These are phyloP conservation scores for Nitzschia sp. DNA, from an alignment of 108 stramenopile species.

Conservation along the genomic window DNA sequence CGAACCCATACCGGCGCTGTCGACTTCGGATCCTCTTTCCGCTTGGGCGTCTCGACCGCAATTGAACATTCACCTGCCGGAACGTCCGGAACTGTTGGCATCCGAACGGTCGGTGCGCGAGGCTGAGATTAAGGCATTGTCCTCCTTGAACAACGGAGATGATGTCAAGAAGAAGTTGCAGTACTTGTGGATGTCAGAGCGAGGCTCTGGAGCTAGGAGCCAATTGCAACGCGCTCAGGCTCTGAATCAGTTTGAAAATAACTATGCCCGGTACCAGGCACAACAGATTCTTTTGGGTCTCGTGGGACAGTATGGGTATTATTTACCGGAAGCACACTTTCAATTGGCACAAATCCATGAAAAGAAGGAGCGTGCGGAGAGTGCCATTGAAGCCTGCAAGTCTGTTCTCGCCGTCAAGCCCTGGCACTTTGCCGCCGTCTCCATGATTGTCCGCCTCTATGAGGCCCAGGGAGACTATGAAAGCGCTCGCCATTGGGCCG, in stretches of 20 bases:
- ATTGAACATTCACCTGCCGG: slow-evolving; percentile 24
- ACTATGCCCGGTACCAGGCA: slow-evolving; percentile 48
- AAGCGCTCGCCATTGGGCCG: slow-evolving; percentile 57
- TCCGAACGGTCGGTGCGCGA: slow-evolving; percentile 39
- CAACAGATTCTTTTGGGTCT: slow-evolving; percentile 44
- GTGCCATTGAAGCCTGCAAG: slow-evolving; percentile 57
- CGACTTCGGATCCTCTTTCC: background rate
- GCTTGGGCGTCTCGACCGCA: background rate
- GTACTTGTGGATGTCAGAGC: slow-evolving; percentile 58
- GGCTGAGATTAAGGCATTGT: slow-evolving; percentile 45
- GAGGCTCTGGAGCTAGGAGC: slow-evolving; percentile 36
- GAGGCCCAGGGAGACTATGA: slow-evolving; percentile 43
- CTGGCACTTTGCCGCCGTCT: slow-evolving; percentile 82
- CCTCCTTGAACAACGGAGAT: slow-evolving; percentile 28
- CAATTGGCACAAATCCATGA: slow-evolving; percentile 71
- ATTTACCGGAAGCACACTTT: slow-evolving; percentile 75
- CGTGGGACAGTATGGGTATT: slow-evolving; percentile 59
- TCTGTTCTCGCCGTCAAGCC: slow-evolving; percentile 67
- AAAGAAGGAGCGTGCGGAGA: slow-evolving; percentile 54
- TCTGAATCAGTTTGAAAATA: slow-evolving; percentile 13
- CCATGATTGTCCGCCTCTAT: slow-evolving; percentile 69
- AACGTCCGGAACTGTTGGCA: slow-evolving; percentile 52
- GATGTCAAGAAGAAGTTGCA: slow-evolving; percentile 39
- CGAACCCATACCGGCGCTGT: too few species aligned
- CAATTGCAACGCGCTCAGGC: slow-evolving; percentile 27